Evolutionary conservation across 2,329 filamentous ascomycete species (phyloP).

Genomic region (Colletotrichum tabaci): DNA sequence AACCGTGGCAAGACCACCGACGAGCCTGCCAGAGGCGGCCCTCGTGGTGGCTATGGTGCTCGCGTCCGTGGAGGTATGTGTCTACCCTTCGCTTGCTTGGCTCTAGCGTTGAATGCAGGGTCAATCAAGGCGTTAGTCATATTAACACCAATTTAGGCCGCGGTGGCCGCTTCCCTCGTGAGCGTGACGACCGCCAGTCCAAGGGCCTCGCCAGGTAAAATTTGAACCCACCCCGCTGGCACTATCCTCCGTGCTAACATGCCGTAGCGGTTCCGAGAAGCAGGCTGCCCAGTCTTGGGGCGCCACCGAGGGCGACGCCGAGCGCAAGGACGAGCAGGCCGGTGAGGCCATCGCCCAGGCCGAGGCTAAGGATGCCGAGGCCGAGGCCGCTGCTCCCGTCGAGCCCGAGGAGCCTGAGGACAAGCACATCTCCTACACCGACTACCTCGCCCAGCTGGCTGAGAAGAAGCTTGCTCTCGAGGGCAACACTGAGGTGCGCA

Average conservation of each 20-base stretch:
- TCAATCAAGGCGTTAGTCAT: not conserved
- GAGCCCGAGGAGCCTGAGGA: conserved; percentile 79
- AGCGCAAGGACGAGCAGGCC: conserved; percentile 92
- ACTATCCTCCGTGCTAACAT: conserved; percentile 44
- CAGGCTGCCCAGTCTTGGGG: conserved; percentile 93
- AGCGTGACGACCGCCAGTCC: conserved; percentile 71
- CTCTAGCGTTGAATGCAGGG: not conserved
- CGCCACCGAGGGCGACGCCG: conserved; percentile 82
- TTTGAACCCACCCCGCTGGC: conserved; percentile 10
- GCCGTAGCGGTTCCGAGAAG: conserved; percentile 82
- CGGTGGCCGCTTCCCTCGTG: conserved; percentile 67
- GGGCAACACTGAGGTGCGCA: conserved; percentile 78
- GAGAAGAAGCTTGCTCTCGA: conserved; percentile 84
- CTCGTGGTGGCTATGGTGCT: conserved; percentile 72
- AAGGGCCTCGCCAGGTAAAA: conserved; percentile 63
- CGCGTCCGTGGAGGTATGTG: conserved; percentile 72
- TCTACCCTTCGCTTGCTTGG: not conserved
- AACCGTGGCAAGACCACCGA: conserved; percentile 88
- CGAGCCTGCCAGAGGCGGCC: conserved; percentile 70
- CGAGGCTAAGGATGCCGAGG: conserved; percentile 81
- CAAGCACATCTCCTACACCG: conserved; percentile 90
- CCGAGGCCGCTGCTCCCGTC: conserved; percentile 73
- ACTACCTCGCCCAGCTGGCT: conserved; percentile 83
- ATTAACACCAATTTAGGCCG: conserved; percentile 58
- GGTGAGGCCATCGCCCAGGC: conserved; percentile 89